These are phyloP conservation scores for Kwoniella bestiolae DNA, from an alignment of 768 basidiomycete genomes.

Conservation along the genomic window DNA sequence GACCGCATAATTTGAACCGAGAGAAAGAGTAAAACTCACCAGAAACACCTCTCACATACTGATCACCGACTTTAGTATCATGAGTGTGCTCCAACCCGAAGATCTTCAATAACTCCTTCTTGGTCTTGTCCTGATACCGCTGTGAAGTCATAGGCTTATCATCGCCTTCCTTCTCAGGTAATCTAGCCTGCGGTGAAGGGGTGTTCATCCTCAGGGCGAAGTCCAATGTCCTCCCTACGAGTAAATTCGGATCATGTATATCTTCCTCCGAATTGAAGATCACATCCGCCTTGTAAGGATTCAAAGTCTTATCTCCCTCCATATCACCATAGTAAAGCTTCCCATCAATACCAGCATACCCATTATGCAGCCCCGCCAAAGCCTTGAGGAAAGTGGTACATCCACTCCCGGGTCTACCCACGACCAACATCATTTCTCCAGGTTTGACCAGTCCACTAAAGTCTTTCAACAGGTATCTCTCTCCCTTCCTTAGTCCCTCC, in stretches of 20 bases:
- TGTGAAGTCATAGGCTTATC: conserved; percentile 28
- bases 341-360: conserved; percentile 71
- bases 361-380: conserved; percentile 72
- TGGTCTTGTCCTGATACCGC: conserved; percentile 57
- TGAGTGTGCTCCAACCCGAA: conserved; percentile 51
- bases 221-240: conserved; percentile 50
- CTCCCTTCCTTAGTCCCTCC: conserved; percentile 36
- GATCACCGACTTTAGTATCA: conserved; percentile 55
- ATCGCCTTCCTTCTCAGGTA: conserved; percentile 28
- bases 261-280: conserved; percentile 50
- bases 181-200: conserved; percentile 32
- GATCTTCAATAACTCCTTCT: conserved; percentile 53
- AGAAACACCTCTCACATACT: conserved; percentile 59
- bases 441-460: conserved; percentile 66
- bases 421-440: conserved; percentile 65
- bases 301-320: conserved; percentile 33
- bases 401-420: conserved; percentile 81
- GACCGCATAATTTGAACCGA: no score
- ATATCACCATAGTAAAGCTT: conserved; percentile 69
- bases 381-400: conserved; percentile 81
- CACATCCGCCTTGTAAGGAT: conserved; percentile 38
- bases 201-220: conserved; percentile 51
- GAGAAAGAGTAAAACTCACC: conserved; percentile 39
- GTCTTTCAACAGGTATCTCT: conserved; percentile 59
- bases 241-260: conserved; percentile 46